A percentile compares a stretch with the other conserved stretches of the same genome.
phyloP scores from a whole-genome alignment of 306 rosid genomes.

The Luffa aegyptiaca region DNA sequence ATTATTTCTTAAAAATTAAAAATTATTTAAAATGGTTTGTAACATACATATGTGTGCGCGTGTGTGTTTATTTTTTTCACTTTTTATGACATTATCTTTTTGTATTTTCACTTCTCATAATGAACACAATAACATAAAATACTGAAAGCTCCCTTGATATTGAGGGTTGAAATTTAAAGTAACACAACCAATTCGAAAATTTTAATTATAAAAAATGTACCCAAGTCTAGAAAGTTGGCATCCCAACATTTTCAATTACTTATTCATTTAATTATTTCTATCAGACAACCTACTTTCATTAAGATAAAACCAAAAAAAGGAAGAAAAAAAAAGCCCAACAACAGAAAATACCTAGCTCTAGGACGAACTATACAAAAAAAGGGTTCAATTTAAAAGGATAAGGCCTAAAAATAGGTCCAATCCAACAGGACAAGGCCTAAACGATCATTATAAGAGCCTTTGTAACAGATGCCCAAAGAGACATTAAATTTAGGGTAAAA shows the following conservation, averaged over 20 bases:
- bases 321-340: no score
- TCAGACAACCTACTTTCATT: no score
- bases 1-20: no score
- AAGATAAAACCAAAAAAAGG: no score
- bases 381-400: neutral
- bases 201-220: neutral
- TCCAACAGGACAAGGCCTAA: no score
- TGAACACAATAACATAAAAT: neutral
- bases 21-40: no score
- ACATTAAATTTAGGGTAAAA: no score
- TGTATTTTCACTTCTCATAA: neutral
- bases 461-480: neutral
- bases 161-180: neutral
- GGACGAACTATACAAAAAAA: neutral
- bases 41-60: no score
- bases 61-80: neutral
- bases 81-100: neutral
- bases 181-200: neutral
- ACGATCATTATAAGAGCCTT: neutral
- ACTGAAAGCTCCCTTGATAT: neutral
- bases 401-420: neutral
- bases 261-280: no score
- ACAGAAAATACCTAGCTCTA: no score
- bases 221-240: neutral
- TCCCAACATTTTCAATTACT: neutral